A percentile compares a stretch with the other conserved stretches of the same genome.
These are phyloP conservation scores for Paramecium tetraurelia DNA, from an alignment of 73 alveolate species.

Conservation along the genomic window DNA sequence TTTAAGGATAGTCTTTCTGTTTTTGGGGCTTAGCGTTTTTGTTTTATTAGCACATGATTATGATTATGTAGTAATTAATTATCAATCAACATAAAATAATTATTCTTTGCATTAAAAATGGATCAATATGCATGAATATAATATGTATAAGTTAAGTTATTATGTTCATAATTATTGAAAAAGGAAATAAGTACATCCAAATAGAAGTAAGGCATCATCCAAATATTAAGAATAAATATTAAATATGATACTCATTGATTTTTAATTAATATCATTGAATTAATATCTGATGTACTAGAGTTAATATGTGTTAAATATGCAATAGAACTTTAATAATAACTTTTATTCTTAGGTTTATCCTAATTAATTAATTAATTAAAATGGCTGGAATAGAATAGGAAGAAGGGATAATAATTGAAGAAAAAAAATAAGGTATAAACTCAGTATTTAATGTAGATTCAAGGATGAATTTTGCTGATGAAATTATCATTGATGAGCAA, in stretches of 20 bases:
- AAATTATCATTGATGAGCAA: constrained; percentile 31
- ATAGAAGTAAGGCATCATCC: too few species aligned
- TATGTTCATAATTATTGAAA: neutral
- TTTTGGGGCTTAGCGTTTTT: neutral
- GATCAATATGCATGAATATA: neutral
- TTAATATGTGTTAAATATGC: too few species aligned
- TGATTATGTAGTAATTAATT: constrained; percentile 6
- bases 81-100: neutral
- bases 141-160: too few species aligned
- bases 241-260: neutral
- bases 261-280: too few species aligned
- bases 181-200: neutral
- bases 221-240: too few species aligned
- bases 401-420: neutral
- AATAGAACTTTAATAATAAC: too few species aligned
- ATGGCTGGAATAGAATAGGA: neutral
- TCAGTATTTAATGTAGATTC: neutral
- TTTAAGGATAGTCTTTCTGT: neutral
- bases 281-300: too few species aligned
- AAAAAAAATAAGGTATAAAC: neutral
- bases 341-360: neutral
- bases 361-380: neutral
- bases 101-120: neutral
- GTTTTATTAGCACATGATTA: neutral
- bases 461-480: constrained; percentile 28